phyloP scores from a whole-genome alignment of 2,329 filamentous ascomycete species.

The Neophaeococcomyces mojaviensis region DNA sequence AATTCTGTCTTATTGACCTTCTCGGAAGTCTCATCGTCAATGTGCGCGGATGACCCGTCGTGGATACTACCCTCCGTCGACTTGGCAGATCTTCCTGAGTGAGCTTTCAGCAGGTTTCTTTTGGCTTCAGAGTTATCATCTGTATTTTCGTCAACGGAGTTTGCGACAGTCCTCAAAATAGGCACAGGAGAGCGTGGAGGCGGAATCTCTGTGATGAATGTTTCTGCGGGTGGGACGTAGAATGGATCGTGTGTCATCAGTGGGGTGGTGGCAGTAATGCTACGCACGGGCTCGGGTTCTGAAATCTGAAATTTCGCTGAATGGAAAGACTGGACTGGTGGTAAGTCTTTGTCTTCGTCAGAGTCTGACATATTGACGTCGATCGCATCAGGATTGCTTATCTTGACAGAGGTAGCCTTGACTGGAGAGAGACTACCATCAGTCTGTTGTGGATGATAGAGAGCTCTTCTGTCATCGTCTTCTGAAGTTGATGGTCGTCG shows the following conservation, averaged over 20 bases:
- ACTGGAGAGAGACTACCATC: constrained; percentile 7
- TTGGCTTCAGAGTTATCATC: background rate
- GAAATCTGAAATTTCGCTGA: background rate
- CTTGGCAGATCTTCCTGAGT: too few relatives aligned
- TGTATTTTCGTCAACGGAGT: constrained; percentile 41
- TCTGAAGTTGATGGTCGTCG: constrained; percentile 6
- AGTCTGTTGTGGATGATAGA: constrained; percentile 1
- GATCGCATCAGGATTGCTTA: constrained; percentile 19
- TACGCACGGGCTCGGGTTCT: too few relatives aligned
- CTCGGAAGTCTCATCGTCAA: too few relatives aligned
- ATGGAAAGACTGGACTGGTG: background rate
- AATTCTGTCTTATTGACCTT: too few relatives aligned
- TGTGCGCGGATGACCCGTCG: too few relatives aligned
- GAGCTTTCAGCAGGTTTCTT: too few relatives aligned
- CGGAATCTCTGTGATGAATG: too few relatives aligned
- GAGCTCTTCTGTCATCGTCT: background rate
- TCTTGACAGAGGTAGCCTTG: background rate
- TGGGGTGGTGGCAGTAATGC: too few relatives aligned
- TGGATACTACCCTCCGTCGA: too few relatives aligned
- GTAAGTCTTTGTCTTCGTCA: constrained; percentile 4
- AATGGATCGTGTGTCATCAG: too few relatives aligned
- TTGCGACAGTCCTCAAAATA: background rate
- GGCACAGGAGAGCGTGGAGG: constrained; percentile 11
- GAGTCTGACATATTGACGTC: constrained; percentile 10
- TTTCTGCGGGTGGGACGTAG: too few relatives aligned